Percentiles rank a stretch among this genome's conserved stretches.
Evolutionary conservation across 345 rosid species (phyloP).

Genomic region (Populus alba): DNA sequence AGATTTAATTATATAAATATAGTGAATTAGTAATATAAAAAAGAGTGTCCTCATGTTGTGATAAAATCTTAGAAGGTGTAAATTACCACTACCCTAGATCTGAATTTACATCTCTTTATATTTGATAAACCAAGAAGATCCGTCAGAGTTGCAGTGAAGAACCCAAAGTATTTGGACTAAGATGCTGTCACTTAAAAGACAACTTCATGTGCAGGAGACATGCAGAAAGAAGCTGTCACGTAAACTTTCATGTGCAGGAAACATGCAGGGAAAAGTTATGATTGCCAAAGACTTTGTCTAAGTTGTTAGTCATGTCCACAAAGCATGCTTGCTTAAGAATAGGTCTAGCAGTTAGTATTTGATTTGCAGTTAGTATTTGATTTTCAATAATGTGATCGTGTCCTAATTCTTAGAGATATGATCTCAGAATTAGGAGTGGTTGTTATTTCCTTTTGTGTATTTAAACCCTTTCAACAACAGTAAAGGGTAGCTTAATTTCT

Average conservation of each 20-base stretch:
- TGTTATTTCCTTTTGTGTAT: neutral
- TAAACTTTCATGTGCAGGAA: rapidly evolving
- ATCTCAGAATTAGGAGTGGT: neutral
- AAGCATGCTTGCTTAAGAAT: neutral
- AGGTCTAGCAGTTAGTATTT: too few species aligned
- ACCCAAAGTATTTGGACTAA: neutral
- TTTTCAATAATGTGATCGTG: neutral
- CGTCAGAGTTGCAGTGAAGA: rapidly evolving
- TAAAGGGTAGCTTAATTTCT: rapidly evolving
- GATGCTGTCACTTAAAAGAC: neutral
- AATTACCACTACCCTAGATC: too few species aligned
- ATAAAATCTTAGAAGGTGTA: too few species aligned
- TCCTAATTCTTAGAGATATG: neutral
- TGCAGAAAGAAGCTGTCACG: neutral
- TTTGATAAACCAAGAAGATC: neutral
- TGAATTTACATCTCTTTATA: too few species aligned
- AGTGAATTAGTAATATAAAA: too few species aligned
- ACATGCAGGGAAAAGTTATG: too few species aligned
- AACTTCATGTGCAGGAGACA: too few species aligned
- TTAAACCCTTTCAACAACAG: rapidly evolving
- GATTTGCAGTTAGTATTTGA: too few species aligned
- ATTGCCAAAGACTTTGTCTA: neutral
- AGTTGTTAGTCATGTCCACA: too few species aligned
- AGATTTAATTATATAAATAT: too few species aligned
- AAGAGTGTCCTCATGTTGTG: too few species aligned